phyloP scores from a whole-genome alignment of 805 yeast genomes.

The Lachancea fermentati region DNA sequence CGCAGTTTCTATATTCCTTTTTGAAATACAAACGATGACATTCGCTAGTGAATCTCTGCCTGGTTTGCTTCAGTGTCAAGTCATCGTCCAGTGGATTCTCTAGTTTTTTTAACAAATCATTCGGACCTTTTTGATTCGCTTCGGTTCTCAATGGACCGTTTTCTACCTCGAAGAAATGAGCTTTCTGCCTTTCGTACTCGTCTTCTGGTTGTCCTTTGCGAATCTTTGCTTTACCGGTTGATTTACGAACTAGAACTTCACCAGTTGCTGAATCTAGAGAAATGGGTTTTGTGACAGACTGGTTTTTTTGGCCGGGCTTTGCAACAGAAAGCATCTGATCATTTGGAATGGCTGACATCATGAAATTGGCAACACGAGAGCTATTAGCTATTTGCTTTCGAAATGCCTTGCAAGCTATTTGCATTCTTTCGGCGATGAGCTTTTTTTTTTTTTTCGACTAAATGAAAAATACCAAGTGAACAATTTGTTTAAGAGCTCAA shows the following conservation, averaged over 20 bases:
- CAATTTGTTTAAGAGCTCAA: too few species aligned
- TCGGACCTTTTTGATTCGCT: constrained; percentile 25
- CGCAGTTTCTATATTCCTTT: constrained; percentile 47
- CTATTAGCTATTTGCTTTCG: neutral
- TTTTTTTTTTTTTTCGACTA: too few species aligned
- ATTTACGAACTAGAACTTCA: constrained; percentile 40
- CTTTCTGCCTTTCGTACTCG: constrained; percentile 48
- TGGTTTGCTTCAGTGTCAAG: constrained; percentile 43
- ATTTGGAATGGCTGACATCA: neutral
- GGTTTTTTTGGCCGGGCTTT: constrained; percentile 10
- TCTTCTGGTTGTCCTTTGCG: constrained; percentile 72
- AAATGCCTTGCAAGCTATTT: neutral
- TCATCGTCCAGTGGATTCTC: constrained; percentile 26
- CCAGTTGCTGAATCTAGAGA: constrained; percentile 31
- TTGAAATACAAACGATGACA: constrained; percentile 59
- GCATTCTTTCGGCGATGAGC: neutral
- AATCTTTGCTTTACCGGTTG: constrained; percentile 42
- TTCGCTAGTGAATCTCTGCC: constrained; percentile 51
- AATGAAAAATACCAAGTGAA: too few species aligned
- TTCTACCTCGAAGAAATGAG: constrained; percentile 38
- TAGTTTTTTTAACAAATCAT: constrained; percentile 7
- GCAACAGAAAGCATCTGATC: neutral
- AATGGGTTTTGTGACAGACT: constrained; percentile 23
- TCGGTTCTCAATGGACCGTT: constrained; percentile 57
- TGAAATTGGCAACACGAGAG: neutral